phyloP scores from a whole-genome alignment of 352 stramenopile species.

The Phytophthora agathidicida region DNA sequence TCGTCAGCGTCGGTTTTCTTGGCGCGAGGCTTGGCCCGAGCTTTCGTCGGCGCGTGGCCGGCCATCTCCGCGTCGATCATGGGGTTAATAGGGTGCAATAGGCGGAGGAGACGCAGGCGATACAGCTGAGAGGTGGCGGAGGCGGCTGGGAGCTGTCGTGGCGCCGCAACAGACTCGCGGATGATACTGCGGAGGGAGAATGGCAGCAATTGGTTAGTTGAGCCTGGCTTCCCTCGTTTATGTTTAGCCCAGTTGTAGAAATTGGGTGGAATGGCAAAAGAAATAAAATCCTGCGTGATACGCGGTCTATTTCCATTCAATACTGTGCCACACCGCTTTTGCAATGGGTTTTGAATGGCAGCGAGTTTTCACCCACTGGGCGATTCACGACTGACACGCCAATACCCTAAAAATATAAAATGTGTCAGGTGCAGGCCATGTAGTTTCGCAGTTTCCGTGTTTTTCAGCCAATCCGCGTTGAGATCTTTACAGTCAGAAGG shows the following conservation, averaged over 20 bases:
- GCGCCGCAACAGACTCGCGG: conserved; percentile 5
- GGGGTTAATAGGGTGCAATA: background rate
- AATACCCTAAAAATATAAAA: too few species aligned
- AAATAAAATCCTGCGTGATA: background rate
- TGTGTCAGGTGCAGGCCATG: too few species aligned
- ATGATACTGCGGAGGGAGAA: conserved; percentile 32
- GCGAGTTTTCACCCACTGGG: too few species aligned
- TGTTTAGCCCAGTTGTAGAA: conserved; percentile 5
- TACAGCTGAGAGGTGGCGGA: background rate
- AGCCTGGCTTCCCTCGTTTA: conserved; percentile 17
- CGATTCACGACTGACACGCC: too few species aligned
- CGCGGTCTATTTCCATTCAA: too few species aligned
- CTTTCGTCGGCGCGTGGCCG: conserved; percentile 3
- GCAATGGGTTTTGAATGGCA: too few species aligned
- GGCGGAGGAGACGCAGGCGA: background rate
- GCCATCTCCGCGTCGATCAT: conserved; percentile 23
- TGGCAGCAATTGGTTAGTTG: conserved; percentile 25
- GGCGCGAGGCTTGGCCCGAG: conserved; percentile 22
- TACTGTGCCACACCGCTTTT: too few species aligned
- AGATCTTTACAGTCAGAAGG: background rate
- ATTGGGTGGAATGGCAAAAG: background rate
- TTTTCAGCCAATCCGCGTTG: conserved; percentile 8
- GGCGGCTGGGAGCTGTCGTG: background rate
- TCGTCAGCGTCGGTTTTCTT: conserved; percentile 32
- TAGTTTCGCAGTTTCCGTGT: too few species aligned